A percentile compares a stretch with the other conserved stretches of the same genome.
phyloP scores from a whole-genome alignment of 768 basidiomycete genomes.

The Podaxis mareebaensis region DNA sequence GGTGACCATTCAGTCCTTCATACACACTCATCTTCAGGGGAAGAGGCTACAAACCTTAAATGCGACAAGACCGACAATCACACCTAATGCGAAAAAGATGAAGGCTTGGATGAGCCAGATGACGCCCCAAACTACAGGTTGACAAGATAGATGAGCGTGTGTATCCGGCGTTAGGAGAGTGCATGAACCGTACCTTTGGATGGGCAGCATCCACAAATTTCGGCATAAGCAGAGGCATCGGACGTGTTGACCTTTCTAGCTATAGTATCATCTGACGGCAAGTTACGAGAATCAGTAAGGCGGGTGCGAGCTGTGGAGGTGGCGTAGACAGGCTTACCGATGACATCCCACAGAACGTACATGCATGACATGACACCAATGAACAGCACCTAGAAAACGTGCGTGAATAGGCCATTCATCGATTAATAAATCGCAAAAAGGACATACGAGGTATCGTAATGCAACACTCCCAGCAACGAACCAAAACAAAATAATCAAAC shows the following conservation, averaged over 20 bases:
- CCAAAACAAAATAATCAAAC: conserved; percentile 81
- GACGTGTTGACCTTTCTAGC: conserved; percentile 83
- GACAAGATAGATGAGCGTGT: background rate
- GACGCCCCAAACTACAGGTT: conserved; percentile 75
- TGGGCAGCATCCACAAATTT: conserved; percentile 83
- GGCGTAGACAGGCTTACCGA: conserved; percentile 47
- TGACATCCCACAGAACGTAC: conserved; percentile 87
- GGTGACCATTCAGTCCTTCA: background rate
- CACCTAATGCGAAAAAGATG: conserved; percentile 70
- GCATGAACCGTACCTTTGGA: conserved; percentile 57
- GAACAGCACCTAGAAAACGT: conserved; percentile 62
- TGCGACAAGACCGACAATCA: conserved; percentile 75
- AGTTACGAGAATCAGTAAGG: background rate
- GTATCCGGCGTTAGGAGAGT: background rate
- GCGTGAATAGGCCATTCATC: background rate
- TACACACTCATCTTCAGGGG: conserved; percentile 41
- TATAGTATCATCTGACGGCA: conserved; percentile 71
- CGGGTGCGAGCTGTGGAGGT: background rate
- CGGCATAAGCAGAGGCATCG: conserved; percentile 83
- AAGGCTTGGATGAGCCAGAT: conserved; percentile 82
- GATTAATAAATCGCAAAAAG: background rate
- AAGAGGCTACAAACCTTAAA: conserved; percentile 70
- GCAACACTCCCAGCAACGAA: conserved; percentile 75
- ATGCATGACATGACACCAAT: conserved; percentile 86
- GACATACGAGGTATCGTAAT: conserved; percentile 70